Base-by-base conservation (phyloP, 116 monocot genomes). In the Phalaenopsis hybrid region DNA sequence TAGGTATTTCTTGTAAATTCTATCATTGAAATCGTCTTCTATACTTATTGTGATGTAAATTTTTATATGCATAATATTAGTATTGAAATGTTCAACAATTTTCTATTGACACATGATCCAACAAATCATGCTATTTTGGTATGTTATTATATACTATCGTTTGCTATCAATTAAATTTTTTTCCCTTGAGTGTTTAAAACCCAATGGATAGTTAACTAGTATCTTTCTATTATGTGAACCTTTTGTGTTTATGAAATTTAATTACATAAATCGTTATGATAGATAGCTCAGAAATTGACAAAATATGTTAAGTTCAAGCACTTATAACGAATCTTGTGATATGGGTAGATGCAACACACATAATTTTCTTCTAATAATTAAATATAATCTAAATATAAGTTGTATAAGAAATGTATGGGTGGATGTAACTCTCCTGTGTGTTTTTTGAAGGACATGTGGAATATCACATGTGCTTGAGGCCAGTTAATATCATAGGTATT, bases 1-100 rank as follows among this genome's bases (percentile, higher is more conserved):
- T 98, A 86, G 88, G 95, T 90, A 85, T 86, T 82, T 79, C 79
- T 63, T 68, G 18, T 5, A 17, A 69, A 78, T 45, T 76, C 37
- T 78, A 63, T 78, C 13, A 25, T 69, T 69, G 67, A 72, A 72
- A 72, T 72, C 15, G 37, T 37, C 37, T 72, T 72, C 17, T 72
- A 17, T 72, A 72, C 15, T 72, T 16, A 4, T 72, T 16, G 8
- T 34, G 37, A 72, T 37, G 16, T 23, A 16, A 17, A 72, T 12
- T 12, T 72, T 0, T 37, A 13, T 37, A 72, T 34, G 72, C 72
- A 70, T 70, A 70, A 12, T 34, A 72, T 37, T 72, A 67, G 25
- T 11, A 72, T 72, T 5, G 0, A 70, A 70, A 70, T 70, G 10
- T 15, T 70, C 33, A 12, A 33, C 7, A 34, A 31, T 70, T 28